Conservation (phyloP, 371 early-diverging fungal genomes). For the Sporodiniella umbellata region DNA sequence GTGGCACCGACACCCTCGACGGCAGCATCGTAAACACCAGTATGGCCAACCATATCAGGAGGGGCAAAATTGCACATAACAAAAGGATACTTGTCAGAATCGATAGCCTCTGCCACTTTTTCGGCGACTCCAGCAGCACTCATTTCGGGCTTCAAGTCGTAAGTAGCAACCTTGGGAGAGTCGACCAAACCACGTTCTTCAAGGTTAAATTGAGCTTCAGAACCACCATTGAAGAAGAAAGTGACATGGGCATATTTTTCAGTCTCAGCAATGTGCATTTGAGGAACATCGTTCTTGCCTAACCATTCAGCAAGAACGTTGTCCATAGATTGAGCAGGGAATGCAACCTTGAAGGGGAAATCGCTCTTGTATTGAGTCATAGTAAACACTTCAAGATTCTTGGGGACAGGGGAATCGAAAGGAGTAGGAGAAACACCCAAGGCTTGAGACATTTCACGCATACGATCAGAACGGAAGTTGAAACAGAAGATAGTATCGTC, state of each 20-base stretch:
- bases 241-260: slow-evolving; percentile 99
- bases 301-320: slow-evolving; percentile 98
- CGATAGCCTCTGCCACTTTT: slow-evolving; percentile 85
- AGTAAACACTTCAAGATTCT: slow-evolving; percentile 82
- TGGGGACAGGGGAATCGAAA: slow-evolving; percentile 79
- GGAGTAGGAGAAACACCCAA: slow-evolving; percentile 88
- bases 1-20: slow-evolving; percentile 91
- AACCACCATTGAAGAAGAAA: slow-evolving; percentile 99
- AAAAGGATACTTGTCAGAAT: slow-evolving; percentile 81
- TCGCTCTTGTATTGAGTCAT: slow-evolving; percentile 99
- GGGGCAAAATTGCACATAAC: slow-evolving; percentile 99
- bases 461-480: slow-evolving; percentile 98
- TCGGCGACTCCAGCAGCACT: slow-evolving; percentile 86
- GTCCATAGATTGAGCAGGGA: slow-evolving; percentile 94
- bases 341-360: slow-evolving; percentile 88
- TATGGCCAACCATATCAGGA: slow-evolving; percentile 99
- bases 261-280: slow-evolving; percentile 98
- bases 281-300: slow-evolving; percentile 76
- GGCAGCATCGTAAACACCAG: slow-evolving; percentile 96
- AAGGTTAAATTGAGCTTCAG: slow-evolving; percentile 81
- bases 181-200: slow-evolving; percentile 93
- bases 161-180: slow-evolving; percentile 96
- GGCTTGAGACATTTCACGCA: slow-evolving; percentile 94
- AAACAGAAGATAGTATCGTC: slow-evolving; percentile 89
- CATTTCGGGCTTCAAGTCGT: slow-evolving; percentile 98